phyloP scores from a whole-genome alignment of 2,329 filamentous ascomycete species.

The Seiridium cupressi region DNA sequence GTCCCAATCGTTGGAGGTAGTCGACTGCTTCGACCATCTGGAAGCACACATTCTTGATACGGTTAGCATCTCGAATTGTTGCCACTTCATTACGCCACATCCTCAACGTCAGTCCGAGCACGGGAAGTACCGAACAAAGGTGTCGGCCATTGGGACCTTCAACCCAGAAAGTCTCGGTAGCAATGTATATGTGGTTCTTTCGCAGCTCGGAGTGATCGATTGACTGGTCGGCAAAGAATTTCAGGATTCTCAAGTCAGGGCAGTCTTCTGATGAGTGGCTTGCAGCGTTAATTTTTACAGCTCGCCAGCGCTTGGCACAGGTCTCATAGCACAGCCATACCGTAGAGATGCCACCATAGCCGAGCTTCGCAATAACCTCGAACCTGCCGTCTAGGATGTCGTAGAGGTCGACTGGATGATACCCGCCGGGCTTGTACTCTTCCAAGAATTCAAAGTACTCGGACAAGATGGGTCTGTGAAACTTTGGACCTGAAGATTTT shows the following conservation, averaged over 20 bases:
- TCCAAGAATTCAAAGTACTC: background rate
- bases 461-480: too few relatives aligned
- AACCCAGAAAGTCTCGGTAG: constrained; percentile 8
- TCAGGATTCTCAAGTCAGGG: background rate
- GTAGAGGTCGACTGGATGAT: constrained; percentile 3
- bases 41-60: background rate
- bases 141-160: constrained; percentile 14
- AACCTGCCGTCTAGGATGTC: constrained; percentile 3
- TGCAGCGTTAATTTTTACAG: background rate
- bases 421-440: background rate
- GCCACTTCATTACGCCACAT: background rate
- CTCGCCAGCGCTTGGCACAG: background rate
- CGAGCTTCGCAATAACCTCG: constrained; percentile 6
- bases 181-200: background rate
- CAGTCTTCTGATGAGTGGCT: background rate
- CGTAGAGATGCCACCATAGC: constrained; percentile 1
- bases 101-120: background rate
- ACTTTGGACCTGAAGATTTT: too few relatives aligned
- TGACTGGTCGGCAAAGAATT: background rate
- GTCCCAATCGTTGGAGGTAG: background rate
- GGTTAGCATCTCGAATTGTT: background rate
- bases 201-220: background rate
- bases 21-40: background rate
- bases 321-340: constrained; percentile 7
- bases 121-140: constrained; percentile 8